These are phyloP conservation scores for Mimosa bimucronata DNA, from an alignment of 306 rosid species.

Conservation along the genomic window DNA sequence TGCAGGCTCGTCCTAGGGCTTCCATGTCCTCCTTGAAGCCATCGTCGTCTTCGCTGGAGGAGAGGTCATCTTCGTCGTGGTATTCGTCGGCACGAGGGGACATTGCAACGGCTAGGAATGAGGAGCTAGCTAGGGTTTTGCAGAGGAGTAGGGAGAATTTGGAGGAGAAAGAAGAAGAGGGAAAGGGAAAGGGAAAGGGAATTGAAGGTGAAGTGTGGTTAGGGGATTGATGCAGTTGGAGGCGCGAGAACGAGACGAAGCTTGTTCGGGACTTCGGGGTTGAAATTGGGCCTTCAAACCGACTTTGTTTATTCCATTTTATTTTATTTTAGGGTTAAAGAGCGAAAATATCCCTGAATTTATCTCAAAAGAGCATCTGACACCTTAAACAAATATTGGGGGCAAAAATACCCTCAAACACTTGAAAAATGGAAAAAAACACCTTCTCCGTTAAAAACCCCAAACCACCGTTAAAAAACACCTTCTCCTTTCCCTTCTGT, in stretches of 20 bases:
- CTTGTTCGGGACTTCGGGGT: background rate
- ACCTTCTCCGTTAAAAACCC: no score
- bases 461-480: no score
- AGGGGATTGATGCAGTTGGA: background rate
- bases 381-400: no score
- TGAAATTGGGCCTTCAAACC: background rate
- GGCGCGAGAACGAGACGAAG: background rate
- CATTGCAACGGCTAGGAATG: slow-evolving; percentile 37
- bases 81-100: slow-evolving; percentile 39
- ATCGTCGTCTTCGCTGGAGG: slow-evolving; percentile 45
- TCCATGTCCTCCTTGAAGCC: slow-evolving; percentile 71
- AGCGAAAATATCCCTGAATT: no score
- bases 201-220: no score
- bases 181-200: background rate
- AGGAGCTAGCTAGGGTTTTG: background rate
- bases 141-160: background rate
- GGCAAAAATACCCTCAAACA: no score
- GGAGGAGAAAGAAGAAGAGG: background rate
- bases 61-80: slow-evolving; percentile 35
- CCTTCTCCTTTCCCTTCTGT: no score
- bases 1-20: slow-evolving; percentile 68
- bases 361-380: no score
- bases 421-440: no score
- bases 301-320: background rate
- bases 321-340: no score